Percentiles rank a stretch among this genome's conserved stretches.
Conservation (phyloP, 2,329 filamentous ascomycete species). For the Xylariaceae sp. region DNA sequence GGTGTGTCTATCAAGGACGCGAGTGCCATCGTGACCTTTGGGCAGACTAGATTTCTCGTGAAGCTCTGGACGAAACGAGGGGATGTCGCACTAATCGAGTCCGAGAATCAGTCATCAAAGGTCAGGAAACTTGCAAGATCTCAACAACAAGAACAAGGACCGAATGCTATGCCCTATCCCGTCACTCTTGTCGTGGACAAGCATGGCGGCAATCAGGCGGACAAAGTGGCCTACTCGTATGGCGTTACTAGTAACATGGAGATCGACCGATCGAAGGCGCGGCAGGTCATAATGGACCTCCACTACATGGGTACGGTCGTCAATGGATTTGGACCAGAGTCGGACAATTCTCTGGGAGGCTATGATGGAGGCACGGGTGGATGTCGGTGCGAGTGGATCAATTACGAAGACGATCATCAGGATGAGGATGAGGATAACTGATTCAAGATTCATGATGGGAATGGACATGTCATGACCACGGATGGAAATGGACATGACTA, state of each 20-base stretch:
- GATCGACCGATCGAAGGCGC: slow-evolving; percentile 40
- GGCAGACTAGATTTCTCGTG: slow-evolving; percentile 57
- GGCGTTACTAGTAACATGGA: slow-evolving; percentile 43
- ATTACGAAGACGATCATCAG: slow-evolving; percentile 35
- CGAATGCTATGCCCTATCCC: slow-evolving; percentile 58
- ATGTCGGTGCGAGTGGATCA: slow-evolving; percentile 57
- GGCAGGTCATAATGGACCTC: slow-evolving; percentile 46
- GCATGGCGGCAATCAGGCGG: slow-evolving; percentile 51
- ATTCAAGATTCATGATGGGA: not conserved
- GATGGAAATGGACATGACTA: not conserved
- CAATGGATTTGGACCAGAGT: slow-evolving; percentile 41
- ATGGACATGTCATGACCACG: not conserved
- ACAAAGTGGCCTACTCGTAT: slow-evolving; percentile 53
- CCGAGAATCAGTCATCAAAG: slow-evolving; percentile 21
- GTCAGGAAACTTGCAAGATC: slow-evolving; percentile 1
- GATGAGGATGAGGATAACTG: no score
- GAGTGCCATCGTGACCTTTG: slow-evolving; percentile 52
- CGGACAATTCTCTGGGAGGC: slow-evolving; percentile 48
- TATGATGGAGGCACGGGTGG: slow-evolving; percentile 60
- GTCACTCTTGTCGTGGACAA: slow-evolving; percentile 57
- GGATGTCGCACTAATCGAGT: slow-evolving; percentile 38
- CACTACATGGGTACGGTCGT: slow-evolving; percentile 47
- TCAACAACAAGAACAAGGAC: slow-evolving; percentile 22
- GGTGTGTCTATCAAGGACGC: slow-evolving; percentile 51
- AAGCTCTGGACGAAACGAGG: slow-evolving; percentile 58